phyloP scores from a whole-genome alignment of 495 filamentous ascomycete genomes.

The Neurospora sp. region DNA sequence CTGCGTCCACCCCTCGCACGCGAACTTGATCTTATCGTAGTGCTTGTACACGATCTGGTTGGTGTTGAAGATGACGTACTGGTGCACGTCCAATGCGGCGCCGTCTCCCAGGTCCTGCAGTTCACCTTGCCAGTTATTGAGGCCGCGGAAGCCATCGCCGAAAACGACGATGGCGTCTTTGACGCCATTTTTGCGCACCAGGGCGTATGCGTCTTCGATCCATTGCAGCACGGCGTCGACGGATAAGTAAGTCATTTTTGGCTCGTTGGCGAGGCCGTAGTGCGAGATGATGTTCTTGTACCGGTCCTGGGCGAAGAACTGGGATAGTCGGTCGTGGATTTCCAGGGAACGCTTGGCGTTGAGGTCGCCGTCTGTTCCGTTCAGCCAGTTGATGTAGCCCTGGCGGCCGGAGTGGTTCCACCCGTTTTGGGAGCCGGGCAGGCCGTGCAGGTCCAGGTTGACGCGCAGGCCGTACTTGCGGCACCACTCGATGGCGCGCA shows the following conservation, averaged over 20 bases:
- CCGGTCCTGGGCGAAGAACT: slow-evolving; percentile 76
- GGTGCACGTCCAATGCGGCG: slow-evolving; percentile 84
- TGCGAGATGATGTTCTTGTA: slow-evolving; percentile 77
- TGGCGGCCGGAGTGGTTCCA: slow-evolving; percentile 81
- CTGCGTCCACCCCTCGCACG: slow-evolving; percentile 73
- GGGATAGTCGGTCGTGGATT: slow-evolving; percentile 65
- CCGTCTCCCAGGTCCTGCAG: slow-evolving; percentile 41
- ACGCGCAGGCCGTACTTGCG: slow-evolving; percentile 89
- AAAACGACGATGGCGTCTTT: slow-evolving; percentile 54
- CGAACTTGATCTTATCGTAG: slow-evolving; percentile 66
- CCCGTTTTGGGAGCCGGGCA: slow-evolving; percentile 79
- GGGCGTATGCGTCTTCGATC: slow-evolving; percentile 51
- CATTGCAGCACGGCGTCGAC: slow-evolving; percentile 53
- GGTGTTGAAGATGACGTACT: slow-evolving; percentile 83
- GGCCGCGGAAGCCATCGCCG: slow-evolving; percentile 76
- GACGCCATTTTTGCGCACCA: slow-evolving; percentile 63
- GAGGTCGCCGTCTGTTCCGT: slow-evolving; percentile 55
- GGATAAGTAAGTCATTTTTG: slow-evolving; percentile 60
- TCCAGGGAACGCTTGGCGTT: slow-evolving; percentile 73
- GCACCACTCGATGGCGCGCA: slow-evolving; percentile 85
- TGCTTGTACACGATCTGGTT: slow-evolving; percentile 65
- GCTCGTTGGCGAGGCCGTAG: slow-evolving; percentile 83
- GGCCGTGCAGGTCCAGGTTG: slow-evolving; percentile 84
- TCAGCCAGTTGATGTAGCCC: slow-evolving; percentile 65
- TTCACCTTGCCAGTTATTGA: slow-evolving; percentile 66